Percentiles rank a stretch among this genome's conserved stretches.
These are phyloP conservation scores for Cokeromyces recurvatus DNA, from an alignment of 371 early-diverging fungal genomes.

Conservation along the genomic window DNA sequence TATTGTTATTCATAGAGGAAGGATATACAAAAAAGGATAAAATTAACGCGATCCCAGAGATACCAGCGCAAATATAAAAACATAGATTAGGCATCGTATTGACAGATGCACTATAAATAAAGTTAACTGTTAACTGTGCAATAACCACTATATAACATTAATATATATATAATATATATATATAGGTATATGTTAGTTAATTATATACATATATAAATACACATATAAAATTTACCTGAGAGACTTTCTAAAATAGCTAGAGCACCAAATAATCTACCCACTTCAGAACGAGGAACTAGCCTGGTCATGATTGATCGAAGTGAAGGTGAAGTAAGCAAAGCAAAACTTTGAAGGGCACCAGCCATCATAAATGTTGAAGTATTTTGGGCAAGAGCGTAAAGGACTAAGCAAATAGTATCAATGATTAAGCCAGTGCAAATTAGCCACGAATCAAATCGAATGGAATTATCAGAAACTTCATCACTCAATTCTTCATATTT, in stretches of 20 bases:
- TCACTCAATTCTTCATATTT: background rate
- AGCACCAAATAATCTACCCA: constrained; percentile 48
- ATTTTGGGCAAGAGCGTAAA: constrained; percentile 25
- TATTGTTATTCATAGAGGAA: no score
- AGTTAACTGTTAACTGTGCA: constrained; percentile 29
- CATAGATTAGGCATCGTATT: constrained; percentile 39
- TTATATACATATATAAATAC: background rate
- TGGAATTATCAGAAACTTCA: background rate
- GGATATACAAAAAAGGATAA: constrained; percentile 8
- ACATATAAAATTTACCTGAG: constrained; percentile 31
- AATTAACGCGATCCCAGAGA: background rate
- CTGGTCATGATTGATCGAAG: constrained; percentile 38
- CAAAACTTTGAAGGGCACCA: constrained; percentile 27
- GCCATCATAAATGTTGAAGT: constrained; percentile 21
- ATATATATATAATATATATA: no score
- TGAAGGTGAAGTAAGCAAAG: constrained; percentile 29
- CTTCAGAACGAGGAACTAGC: constrained; percentile 40
- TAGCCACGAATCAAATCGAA: constrained; percentile 42
- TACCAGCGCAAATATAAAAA: constrained; percentile 29
- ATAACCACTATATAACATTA: constrained; percentile 21
- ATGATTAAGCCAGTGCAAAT: constrained; percentile 34
- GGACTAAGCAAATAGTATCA: constrained; percentile 26
- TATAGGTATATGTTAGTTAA: background rate
- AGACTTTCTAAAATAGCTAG: constrained; percentile 44
- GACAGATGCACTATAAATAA: constrained; percentile 46